A percentile compares a stretch with the other conserved stretches of the same genome.
These are phyloP conservation scores for Posidonia australis DNA, from an alignment of 106 monocot genomes.

Conservation along the genomic window DNA sequence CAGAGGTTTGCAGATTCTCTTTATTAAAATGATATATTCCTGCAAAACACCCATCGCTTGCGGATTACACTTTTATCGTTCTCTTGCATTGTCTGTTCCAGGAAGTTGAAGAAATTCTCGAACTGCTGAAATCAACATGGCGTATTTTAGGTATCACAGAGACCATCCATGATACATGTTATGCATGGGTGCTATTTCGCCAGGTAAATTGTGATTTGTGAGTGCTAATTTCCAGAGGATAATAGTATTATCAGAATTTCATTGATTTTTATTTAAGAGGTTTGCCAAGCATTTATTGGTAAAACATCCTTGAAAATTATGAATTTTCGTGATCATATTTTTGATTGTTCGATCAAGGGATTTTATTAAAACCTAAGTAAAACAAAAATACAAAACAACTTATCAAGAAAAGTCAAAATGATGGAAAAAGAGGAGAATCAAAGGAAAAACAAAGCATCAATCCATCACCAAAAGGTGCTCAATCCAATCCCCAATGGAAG, in stretches of 20 bases:
- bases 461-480: too few relatives aligned
- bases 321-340: too few relatives aligned
- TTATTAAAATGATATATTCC: background rate
- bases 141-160: slow-evolving; percentile 84
- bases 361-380: too few relatives aligned
- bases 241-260: background rate
- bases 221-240: background rate
- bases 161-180: slow-evolving; percentile 88
- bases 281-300: too few relatives aligned
- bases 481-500: too few relatives aligned
- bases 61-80: background rate
- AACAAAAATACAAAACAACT: too few relatives aligned
- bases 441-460: too few relatives aligned
- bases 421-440: too few relatives aligned
- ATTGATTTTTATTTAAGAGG: background rate
- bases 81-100: slow-evolving; percentile 10
- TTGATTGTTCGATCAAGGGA: too few relatives aligned
- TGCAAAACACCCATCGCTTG: too few relatives aligned
- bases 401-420: too few relatives aligned
- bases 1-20: slow-evolving; percentile 43
- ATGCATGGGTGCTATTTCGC: slow-evolving; percentile 83
- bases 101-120: slow-evolving; percentile 97
- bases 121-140: slow-evolving; percentile 83
- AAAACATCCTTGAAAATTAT: too few relatives aligned
- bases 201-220: slow-evolving; percentile 37